Evolutionary conservation across 2,329 filamentous ascomycete species (phyloP).

Genomic region (Aspergillus oerlinghausenensis): DNA sequence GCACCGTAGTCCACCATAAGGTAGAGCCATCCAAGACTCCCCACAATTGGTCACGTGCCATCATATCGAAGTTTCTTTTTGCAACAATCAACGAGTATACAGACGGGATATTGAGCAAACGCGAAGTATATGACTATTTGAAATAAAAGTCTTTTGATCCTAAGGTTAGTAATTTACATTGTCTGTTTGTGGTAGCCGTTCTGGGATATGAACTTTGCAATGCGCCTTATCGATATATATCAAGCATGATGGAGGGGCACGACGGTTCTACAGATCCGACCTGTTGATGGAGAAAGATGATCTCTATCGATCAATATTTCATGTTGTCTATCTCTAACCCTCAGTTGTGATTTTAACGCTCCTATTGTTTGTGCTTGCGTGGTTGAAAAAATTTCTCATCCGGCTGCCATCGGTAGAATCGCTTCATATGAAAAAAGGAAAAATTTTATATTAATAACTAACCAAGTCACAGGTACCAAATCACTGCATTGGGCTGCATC

Average conservation of each 20-base stretch:
- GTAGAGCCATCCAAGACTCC: background rate
- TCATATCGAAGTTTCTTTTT: background rate
- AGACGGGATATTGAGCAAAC: background rate
- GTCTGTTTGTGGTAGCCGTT: background rate
- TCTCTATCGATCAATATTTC: background rate
- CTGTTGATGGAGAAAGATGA: background rate
- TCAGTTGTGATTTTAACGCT: background rate
- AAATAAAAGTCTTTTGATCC: background rate
- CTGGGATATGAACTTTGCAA: background rate
- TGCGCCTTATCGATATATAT: background rate
- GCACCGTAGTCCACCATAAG: no score
- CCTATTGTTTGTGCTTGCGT: background rate
- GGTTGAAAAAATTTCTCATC: background rate
- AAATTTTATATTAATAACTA: background rate
- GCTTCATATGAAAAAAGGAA: background rate
- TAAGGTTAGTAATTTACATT: background rate
- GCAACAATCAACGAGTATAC: background rate
- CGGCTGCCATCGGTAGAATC: background rate
- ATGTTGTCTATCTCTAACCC: background rate
- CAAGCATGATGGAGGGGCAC: background rate
- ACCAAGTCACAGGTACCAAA: background rate
- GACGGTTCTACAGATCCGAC: background rate
- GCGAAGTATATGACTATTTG: background rate
- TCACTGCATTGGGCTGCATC: background rate
- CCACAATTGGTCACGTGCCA: background rate